Evolutionary conservation across 768 basidiomycete genomes (phyloP).

Genomic region (Lentinula lateritia): DNA sequence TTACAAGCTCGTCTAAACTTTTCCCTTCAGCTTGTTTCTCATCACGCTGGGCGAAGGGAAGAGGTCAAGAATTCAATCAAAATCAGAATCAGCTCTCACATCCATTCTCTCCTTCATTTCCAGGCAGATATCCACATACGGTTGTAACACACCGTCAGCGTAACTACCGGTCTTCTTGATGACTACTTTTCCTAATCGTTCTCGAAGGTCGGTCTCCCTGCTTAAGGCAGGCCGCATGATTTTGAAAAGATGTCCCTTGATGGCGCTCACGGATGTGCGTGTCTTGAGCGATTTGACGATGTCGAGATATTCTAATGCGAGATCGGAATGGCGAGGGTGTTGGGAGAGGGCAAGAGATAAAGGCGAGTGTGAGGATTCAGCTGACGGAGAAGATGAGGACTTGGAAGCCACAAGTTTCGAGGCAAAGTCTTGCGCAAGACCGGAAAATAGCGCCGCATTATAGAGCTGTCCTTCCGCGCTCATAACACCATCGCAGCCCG

Average conservation of each 20-base stretch:
- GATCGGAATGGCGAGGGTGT: constrained; percentile 53
- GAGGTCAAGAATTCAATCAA: not conserved
- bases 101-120: constrained; percentile 60
- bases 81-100: constrained; percentile 30
- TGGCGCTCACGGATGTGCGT: constrained; percentile 61
- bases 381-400: constrained; percentile 10
- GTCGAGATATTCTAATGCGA: constrained; percentile 83
- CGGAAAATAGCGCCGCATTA: constrained; percentile 77
- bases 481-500: constrained; percentile 92
- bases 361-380: not conserved
- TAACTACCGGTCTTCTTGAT: constrained; percentile 13
- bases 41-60: constrained; percentile 33
- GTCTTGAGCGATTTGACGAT: constrained; percentile 73
- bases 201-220: constrained; percentile 65
- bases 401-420: constrained; percentile 4
- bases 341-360: constrained; percentile 26
- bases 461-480: constrained; percentile 92
- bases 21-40: constrained; percentile 29
- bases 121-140: constrained; percentile 48
- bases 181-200: constrained; percentile 54
- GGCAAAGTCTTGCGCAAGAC: constrained; percentile 13
- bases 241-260: constrained; percentile 94
- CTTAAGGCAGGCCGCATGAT: constrained; percentile 74
- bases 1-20: constrained; percentile 30
- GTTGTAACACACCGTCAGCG: constrained; percentile 24